Conservation (phyloP, 208 protist species). For the Acanthamoeba royreba region DNA sequence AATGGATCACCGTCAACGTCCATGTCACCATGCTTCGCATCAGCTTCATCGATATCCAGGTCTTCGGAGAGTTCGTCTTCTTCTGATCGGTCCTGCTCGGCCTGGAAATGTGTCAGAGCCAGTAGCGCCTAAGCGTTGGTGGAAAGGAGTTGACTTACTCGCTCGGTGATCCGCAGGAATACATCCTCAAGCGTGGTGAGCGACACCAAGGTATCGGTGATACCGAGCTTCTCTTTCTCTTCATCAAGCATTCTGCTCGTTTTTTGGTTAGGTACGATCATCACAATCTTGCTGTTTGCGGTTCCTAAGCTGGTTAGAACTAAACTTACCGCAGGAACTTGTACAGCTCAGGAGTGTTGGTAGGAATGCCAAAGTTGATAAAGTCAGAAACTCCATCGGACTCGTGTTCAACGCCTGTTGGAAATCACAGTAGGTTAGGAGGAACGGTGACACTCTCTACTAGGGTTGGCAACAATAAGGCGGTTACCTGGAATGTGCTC, state of each 20-base stretch:
- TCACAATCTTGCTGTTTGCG: no score
- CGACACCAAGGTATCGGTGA: slow-evolving; percentile 42
- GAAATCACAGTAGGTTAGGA: not conserved
- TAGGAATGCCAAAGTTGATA: slow-evolving; percentile 17
- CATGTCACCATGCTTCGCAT: no score
- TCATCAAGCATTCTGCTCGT: not conserved
- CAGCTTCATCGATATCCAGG: no score
- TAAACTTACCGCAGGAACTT: not conserved
- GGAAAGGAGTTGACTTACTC: not conserved
- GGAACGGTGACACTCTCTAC: not conserved
- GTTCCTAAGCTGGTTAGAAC: not conserved
- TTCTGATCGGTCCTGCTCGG: no score
- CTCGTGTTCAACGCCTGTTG: not conserved
- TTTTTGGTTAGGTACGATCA: not conserved
- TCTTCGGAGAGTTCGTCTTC: no score
- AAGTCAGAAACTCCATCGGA: not conserved
- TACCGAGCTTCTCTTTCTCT: slow-evolving; percentile 39
- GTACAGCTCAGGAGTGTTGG: not conserved
- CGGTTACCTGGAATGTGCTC: not conserved
- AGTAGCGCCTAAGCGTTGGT: not conserved
- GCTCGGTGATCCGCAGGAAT: slow-evolving; percentile 33
- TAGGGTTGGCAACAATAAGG: not conserved
- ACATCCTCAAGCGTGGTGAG: slow-evolving; percentile 64
- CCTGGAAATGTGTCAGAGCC: no score
- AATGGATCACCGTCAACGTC: no score